phyloP scores from a whole-genome alignment of 257 asterid species.

The Solanum ahanhuiri region DNA sequence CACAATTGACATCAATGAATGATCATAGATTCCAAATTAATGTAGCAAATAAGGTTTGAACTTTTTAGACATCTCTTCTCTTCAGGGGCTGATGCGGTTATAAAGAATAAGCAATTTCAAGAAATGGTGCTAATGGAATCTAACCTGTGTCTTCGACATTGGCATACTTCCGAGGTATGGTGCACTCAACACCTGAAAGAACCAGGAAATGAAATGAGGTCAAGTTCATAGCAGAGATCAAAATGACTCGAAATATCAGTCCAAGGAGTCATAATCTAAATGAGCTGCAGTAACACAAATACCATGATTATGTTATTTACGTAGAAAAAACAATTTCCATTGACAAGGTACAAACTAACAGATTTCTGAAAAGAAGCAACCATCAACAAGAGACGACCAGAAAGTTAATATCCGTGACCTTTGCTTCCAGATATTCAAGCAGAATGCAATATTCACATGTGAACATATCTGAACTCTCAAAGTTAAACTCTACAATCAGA shows the following conservation, averaged over 20 bases:
- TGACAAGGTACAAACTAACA: neutral
- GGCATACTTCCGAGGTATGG: conserved; percentile 54
- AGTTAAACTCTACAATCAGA: neutral
- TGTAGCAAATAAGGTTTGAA: neutral
- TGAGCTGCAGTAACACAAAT: neutral
- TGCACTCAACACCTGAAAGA: conserved; percentile 75
- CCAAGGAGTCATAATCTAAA: neutral
- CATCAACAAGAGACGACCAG: neutral
- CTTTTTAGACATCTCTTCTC: neutral
- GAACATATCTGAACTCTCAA: neutral
- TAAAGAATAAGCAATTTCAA: neutral
- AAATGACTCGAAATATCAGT: neutral
- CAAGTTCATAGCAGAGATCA: neutral
- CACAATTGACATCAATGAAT: neutral
- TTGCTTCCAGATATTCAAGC: neutral
- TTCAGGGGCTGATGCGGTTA: neutral
- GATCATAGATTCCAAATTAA: neutral
- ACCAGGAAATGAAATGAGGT: neutral
- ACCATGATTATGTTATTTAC: neutral
- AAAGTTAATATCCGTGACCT: neutral
- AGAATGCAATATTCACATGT: neutral
- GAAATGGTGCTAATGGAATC: neutral
- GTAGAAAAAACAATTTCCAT: neutral
- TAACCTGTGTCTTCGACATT: conserved; percentile 33
- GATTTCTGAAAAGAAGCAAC: neutral